A percentile compares a stretch with the other conserved stretches of the same genome.
Evolutionary conservation across 2,329 filamentous ascomycete genomes (phyloP).

Genomic region (Pestalotiopsis sp.): DNA sequence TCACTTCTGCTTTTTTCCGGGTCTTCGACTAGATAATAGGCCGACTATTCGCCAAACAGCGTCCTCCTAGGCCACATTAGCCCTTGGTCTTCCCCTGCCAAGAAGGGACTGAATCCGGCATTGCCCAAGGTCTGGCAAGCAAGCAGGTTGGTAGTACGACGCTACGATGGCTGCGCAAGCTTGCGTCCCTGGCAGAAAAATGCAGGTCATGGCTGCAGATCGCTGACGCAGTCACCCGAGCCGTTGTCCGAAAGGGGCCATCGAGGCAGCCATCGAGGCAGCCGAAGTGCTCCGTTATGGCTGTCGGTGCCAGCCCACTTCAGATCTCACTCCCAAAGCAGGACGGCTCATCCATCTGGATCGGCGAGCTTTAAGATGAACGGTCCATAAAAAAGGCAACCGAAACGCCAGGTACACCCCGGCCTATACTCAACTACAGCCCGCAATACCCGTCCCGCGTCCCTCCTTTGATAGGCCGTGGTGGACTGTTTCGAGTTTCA

Average conservation of each 20-base stretch:
- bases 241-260: slow-evolving; percentile 22
- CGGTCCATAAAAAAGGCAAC: slow-evolving; percentile 6
- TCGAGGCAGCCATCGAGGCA: not conserved
- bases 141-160: slow-evolving; percentile 2
- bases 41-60: not conserved
- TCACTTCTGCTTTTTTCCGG: not conserved
- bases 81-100: slow-evolving; percentile 22
- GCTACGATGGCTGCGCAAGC: slow-evolving; percentile 2
- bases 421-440: not conserved
- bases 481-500: slow-evolving; percentile 8
- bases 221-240: slow-evolving; percentile 22
- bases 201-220: slow-evolving; percentile 27
- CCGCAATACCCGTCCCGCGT: not conserved
- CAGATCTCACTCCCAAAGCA: slow-evolving; percentile 3
- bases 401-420: slow-evolving; percentile 4
- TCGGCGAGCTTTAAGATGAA: slow-evolving; percentile 11
- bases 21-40: not conserved
- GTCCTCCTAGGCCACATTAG: not conserved
- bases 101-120: slow-evolving; percentile 17
- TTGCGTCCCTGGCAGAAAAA: slow-evolving; percentile 11
- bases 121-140: not conserved
- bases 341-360: slow-evolving; percentile 3
- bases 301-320: not conserved
- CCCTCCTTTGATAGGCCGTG: not conserved
- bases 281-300: not conserved